Conservation (phyloP, 2,329 filamentous ascomycete species). For the Emericellopsis atlantica region DNA sequence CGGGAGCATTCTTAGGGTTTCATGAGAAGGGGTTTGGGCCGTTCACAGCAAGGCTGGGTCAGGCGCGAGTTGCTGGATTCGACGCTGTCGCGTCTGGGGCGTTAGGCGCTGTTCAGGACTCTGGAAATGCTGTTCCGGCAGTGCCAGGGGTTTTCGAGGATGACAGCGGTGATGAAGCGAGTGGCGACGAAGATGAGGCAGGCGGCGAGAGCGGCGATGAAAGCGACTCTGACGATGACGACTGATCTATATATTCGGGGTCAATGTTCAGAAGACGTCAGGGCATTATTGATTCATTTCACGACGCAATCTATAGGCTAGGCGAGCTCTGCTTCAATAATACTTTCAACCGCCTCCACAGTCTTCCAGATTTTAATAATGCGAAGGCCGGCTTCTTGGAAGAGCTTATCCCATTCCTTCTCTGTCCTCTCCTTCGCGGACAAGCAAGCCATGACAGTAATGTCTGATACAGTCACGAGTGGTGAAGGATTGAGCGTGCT, state of each 20-base stretch:
- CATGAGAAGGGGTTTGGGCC: constrained; percentile 17
- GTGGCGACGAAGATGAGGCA: constrained; percentile 1
- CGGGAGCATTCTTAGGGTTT: constrained; percentile 13
- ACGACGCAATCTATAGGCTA: background rate
- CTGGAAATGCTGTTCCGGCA: constrained; percentile 6
- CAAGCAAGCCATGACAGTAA: constrained; percentile 15
- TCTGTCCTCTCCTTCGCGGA: constrained; percentile 8
- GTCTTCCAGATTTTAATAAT: constrained; percentile 10
- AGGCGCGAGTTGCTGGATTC: constrained; percentile 20
- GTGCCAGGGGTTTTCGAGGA: constrained; percentile 5
- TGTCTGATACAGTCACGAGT: constrained; percentile 13
- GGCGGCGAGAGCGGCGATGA: constrained; percentile 2
- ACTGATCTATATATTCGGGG: background rate
- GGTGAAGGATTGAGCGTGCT: constrained; percentile 14
- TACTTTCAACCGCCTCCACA: constrained; percentile 3
- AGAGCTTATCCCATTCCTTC: constrained; percentile 7
- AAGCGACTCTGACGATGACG: constrained; percentile 6
- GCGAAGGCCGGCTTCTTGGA: constrained; percentile 6
- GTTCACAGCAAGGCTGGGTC: constrained; percentile 16
- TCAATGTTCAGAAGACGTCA: too few relatives aligned
- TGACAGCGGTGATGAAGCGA: constrained; percentile 8
- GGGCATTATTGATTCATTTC: too few relatives aligned
- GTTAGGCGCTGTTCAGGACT: constrained; percentile 16
- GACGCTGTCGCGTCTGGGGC: constrained; percentile 7
- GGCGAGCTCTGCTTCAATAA: constrained; percentile 10